Conservation (phyloP, 2,329 filamentous ascomycete species). For the Cadophora gregata region DNA sequence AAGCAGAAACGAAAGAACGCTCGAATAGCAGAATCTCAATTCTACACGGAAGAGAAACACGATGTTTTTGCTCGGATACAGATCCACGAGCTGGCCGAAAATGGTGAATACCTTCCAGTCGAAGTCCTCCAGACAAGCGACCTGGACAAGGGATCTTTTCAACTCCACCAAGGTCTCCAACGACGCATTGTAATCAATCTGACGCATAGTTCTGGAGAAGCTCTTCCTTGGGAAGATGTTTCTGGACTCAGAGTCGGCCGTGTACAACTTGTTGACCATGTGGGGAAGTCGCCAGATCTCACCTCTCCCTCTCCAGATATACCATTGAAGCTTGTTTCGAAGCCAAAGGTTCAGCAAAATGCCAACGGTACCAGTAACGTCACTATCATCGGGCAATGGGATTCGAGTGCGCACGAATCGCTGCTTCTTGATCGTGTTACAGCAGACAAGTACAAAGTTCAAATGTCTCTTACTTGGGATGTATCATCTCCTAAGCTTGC, state of each 20-base stretch:
- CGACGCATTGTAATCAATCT: constrained; percentile 85
- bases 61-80: constrained; percentile 89
- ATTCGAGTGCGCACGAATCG: constrained; percentile 90
- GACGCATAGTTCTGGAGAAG: constrained; percentile 89
- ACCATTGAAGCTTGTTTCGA: constrained; percentile 75
- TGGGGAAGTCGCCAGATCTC: constrained; percentile 83
- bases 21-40: constrained; percentile 88
- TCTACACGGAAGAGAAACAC: constrained; percentile 90
- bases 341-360: constrained; percentile 82
- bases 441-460: constrained; percentile 89
- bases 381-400: constrained; percentile 91
- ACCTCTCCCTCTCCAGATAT: constrained; percentile 76
- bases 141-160: constrained; percentile 87
- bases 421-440: constrained; percentile 93
- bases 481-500: constrained; percentile 81
- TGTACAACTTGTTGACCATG: constrained; percentile 82
- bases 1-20: constrained; percentile 59
- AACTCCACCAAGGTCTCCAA: constrained; percentile 93
- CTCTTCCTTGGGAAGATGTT: constrained; percentile 87
- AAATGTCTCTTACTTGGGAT: constrained; percentile 87
- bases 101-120: constrained; percentile 88
- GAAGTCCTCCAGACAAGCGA: constrained; percentile 88
- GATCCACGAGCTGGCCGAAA: constrained; percentile 89
- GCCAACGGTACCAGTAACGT: constrained; percentile 89
- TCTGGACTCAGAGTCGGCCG: constrained; percentile 77